These are phyloP conservation scores for Suillus brevipes DNA, from an alignment of 768 basidiomycete species.

Conservation along the genomic window DNA sequence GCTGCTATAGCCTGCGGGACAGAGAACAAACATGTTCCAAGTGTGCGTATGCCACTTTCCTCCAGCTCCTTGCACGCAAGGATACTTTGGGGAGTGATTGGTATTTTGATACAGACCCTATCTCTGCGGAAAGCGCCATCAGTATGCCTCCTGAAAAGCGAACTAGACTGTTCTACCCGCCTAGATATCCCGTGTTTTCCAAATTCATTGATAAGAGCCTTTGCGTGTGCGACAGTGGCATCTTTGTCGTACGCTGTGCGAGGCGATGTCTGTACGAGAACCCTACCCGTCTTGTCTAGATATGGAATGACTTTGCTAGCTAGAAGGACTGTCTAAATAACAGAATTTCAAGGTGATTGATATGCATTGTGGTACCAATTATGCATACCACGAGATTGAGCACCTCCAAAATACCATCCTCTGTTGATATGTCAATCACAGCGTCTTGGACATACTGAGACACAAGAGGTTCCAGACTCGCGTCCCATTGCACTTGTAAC, in stretches of 20 bases:
- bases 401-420: constrained; percentile 33
- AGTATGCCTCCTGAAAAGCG: not conserved
- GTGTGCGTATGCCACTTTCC: constrained; percentile 46
- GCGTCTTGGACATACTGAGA: constrained; percentile 26
- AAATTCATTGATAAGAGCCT: constrained; percentile 41
- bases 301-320: constrained; percentile 44
- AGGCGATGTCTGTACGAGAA: constrained; percentile 47
- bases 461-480: constrained; percentile 33
- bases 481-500: constrained; percentile 33
- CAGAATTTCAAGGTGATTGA: constrained; percentile 1
- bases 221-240: constrained; percentile 44
- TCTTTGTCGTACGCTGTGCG: constrained; percentile 41
- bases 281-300: constrained; percentile 39
- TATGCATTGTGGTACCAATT: not conserved
- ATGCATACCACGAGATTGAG: constrained; percentile 40
- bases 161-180: constrained; percentile 20
- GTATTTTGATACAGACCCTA: constrained; percentile 61
- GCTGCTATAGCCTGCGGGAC: constrained; percentile 57
- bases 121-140: constrained; percentile 28
- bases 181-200: constrained; percentile 43
- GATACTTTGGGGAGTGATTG: constrained; percentile 52
- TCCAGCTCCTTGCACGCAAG: constrained; percentile 48
- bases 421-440: constrained; percentile 15
- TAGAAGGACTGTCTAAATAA: constrained; percentile 43
- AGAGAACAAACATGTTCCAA: constrained; percentile 56